Percentiles rank a stretch among this genome's conserved stretches.
These are phyloP conservation scores for Kodamaea restingae DNA, from an alignment of 805 yeast species.

Conservation along the genomic window DNA sequence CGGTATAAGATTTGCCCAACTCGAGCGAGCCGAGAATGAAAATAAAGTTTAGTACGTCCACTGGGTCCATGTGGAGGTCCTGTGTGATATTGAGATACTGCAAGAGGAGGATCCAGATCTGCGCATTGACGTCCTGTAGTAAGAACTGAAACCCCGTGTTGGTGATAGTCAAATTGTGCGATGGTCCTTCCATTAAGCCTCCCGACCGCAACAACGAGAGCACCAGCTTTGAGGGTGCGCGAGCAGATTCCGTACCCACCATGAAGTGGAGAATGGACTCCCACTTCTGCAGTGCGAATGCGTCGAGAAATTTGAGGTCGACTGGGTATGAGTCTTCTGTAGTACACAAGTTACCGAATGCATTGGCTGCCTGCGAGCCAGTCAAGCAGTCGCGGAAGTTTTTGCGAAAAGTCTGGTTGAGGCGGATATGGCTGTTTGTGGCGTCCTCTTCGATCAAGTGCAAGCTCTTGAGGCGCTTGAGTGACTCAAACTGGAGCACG, in stretches of 20 bases:
- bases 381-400: constrained; percentile 81
- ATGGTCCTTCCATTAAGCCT: constrained; percentile 76
- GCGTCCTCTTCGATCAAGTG: constrained; percentile 67
- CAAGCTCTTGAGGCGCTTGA: constrained; percentile 69
- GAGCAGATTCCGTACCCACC: constrained; percentile 85
- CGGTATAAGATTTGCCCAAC: constrained; percentile 80
- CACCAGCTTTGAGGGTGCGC: constrained; percentile 77
- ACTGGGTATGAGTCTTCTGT: constrained; percentile 53
- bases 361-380: constrained; percentile 61
- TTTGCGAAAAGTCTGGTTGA: constrained; percentile 70
- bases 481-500: constrained; percentile 66
- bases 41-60: constrained; percentile 89
- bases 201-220: constrained; percentile 71
- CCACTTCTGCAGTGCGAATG: constrained; percentile 86
- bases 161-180: constrained; percentile 61
- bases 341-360: constrained; percentile 73
- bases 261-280: constrained; percentile 92
- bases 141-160: constrained; percentile 91
- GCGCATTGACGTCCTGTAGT: constrained; percentile 88
- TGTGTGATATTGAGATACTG: constrained; percentile 87
- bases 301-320: constrained; percentile 63
- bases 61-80: constrained; percentile 86
- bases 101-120: constrained; percentile 85
- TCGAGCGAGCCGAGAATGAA: constrained; percentile 92
- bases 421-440: constrained; percentile 43